These are phyloP conservation scores for Amborella trichopoda DNA, from an alignment of 164 flowering plant species.

Conservation along the genomic window DNA sequence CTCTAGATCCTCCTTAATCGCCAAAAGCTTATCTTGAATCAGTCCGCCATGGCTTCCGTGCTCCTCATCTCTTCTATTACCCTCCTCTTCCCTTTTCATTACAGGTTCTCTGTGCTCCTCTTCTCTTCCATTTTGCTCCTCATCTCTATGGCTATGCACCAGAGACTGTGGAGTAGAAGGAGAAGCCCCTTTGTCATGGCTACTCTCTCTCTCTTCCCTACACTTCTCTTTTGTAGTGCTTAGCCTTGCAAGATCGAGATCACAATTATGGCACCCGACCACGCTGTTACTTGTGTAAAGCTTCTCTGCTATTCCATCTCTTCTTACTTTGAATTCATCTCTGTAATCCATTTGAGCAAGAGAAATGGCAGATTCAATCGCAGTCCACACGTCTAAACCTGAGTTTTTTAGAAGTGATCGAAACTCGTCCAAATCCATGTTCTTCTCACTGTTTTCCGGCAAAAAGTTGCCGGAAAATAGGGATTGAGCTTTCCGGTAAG, in stretches of 20 bases:
- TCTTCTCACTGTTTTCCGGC: too few species aligned
- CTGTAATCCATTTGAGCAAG: slow-evolving; percentile 57
- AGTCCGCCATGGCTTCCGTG: too few species aligned
- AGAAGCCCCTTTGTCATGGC: slow-evolving; percentile 12
- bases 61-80: too few species aligned
- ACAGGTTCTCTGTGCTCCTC: not conserved
- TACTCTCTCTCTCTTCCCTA: not conserved
- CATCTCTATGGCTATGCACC: too few species aligned
- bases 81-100: too few species aligned
- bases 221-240: slow-evolving; percentile 5
- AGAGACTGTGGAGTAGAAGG: slow-evolving; percentile 24
- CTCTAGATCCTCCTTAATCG: slow-evolving; percentile 69
- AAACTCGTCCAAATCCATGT: slow-evolving; percentile 78
- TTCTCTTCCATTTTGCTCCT: slow-evolving; percentile 1
- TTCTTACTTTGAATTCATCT: slow-evolving; percentile 46
- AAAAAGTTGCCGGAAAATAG: too few species aligned
- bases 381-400: slow-evolving; percentile 63
- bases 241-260: slow-evolving; percentile 6
- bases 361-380: slow-evolving; percentile 70
- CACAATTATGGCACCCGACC: slow-evolving; percentile 33
- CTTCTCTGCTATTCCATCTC: slow-evolving; percentile 69
- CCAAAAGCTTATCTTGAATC: slow-evolving; percentile 44
- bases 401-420: slow-evolving; percentile 44
- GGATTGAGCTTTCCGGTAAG: too few species aligned
- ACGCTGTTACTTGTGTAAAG: slow-evolving; percentile 31